Base-by-base conservation (phyloP, 2,329 filamentous ascomycete genomes). In the Neonectria punicea region DNA sequence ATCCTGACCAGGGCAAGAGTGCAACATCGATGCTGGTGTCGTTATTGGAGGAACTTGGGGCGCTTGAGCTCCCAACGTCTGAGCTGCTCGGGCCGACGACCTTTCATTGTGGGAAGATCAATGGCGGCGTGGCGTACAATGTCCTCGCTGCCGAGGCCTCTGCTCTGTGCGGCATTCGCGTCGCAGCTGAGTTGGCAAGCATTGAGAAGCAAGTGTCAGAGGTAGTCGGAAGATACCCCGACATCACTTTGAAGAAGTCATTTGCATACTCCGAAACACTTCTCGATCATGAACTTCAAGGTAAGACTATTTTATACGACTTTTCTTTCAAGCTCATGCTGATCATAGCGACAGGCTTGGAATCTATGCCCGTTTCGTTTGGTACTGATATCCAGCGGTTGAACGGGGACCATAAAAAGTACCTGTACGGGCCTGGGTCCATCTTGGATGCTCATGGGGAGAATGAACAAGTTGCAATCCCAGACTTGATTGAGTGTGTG, bases 341-440 rank as follows among this genome's bases (percentile, higher is more conserved):
- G 13, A 59, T 34, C 4, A 18, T 47, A 10, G 7, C 22, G 11
- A 43, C 16, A 69, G 68, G 68, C 2, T 46, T 70, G 18, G 62
- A 69, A 20, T 47, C 55, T 0, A 66, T 57, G 28, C 30, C 68
- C 9, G 68, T 70, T 2, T 65, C 67, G 1, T 70, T 65, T 32
- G 68, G 68, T 7, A 70, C 68, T 11, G 68, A 70, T 39, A 43
- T 67, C 28, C 68, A 34, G n/a, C 67, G 67, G 2, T 58, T 70
- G 8, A 61, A 64, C 5, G 68, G 68, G 25, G 28, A 7, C 8
- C 68, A 70, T 22, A 69, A 67, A 39, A 65, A 66, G 25, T 67
- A 66, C 36, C 57, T 70, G 2, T 70, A 70, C n/a, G 68, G 68
- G 13, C 68, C 68, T 5, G 68, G 68, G 1, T 67, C 68, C 20